Conservation (phyloP, 2,329 filamentous ascomycete species). For the Trichoderma sp. region DNA sequence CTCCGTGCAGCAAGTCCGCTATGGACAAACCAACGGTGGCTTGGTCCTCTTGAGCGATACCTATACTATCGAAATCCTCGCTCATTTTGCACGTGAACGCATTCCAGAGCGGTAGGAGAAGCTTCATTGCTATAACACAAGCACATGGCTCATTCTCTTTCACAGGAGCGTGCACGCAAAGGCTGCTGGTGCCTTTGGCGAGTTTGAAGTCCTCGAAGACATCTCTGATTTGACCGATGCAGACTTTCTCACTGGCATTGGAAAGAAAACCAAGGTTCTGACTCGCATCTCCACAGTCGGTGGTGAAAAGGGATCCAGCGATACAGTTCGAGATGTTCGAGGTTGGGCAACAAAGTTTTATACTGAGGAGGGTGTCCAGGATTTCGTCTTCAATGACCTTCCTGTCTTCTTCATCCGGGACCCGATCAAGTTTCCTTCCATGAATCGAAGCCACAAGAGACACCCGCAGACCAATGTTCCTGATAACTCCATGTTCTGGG, state of each 20-base stretch:
- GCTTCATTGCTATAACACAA: neutral
- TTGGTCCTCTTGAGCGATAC: conserved; percentile 13
- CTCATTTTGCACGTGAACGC: conserved; percentile 10
- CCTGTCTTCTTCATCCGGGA: conserved; percentile 76
- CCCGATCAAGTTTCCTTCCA: conserved; percentile 70
- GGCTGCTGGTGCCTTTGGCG: conserved; percentile 67
- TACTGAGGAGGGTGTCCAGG: conserved; percentile 65
- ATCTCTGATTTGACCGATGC: conserved; percentile 67
- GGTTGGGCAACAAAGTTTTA: conserved; percentile 55
- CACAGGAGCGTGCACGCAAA: conserved; percentile 59
- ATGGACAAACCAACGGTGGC: conserved; percentile 3
- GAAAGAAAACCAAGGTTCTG: conserved; percentile 61
- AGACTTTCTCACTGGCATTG: conserved; percentile 56
- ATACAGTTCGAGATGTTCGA: conserved; percentile 69
- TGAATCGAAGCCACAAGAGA: conserved; percentile 76
- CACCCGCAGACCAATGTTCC: conserved; percentile 70
- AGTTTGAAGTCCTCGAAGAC: conserved; percentile 65
- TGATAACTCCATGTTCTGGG: conserved; percentile 56
- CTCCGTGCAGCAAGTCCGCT: neutral
- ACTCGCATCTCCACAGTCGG: conserved; percentile 74
- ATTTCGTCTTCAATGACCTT: conserved; percentile 63
- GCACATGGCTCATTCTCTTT: neutral
- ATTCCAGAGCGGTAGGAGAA: conserved; percentile 5
- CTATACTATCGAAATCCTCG: conserved; percentile 6
- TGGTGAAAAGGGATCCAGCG: conserved; percentile 65